Base-by-base conservation (phyloP, 352 stramenopile genomes). In the Thraustochytrium striatum region DNA sequence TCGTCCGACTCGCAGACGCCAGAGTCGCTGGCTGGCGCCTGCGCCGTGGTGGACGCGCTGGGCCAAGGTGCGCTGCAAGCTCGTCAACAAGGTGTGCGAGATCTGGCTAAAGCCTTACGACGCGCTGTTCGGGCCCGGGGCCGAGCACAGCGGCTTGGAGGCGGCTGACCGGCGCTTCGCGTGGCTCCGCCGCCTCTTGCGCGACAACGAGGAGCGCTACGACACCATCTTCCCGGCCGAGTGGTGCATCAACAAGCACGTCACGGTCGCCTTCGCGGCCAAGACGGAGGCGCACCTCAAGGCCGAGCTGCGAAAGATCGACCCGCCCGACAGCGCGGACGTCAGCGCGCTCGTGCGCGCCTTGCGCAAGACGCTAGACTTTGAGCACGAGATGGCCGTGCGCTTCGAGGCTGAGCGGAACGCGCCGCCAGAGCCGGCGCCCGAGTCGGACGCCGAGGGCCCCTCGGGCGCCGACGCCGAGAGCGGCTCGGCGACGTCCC, bases 261-360 rank as follows among this genome's bases (percentile, higher is more conserved):
- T 99, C 61, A 96, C 93, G 57, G 88, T 96, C 58, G 85, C 86
- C 47, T 98, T 99, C 83, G 92, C 96, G 61, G 89, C 95, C 44
- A 78, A 85, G 38, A 97, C 92, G 19, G 86, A 91, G 8, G 69
- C 62, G 32, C 79, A 87, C 57, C 62, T 90, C 57, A 72, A 83
- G 2, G 78, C 83, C 3, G 79, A 86, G 11, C 68, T 89, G 32
- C 86, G 87, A 2, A 84, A 81, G 7, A 84, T 89, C 38, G 87
- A 90, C 9, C 86, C 88, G 0, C 89, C 85, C 9, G 88, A 93
- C 39, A 85, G 79, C n/a, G 86, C 87, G 25, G 88, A 92, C 83
- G 90, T 94, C 1, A 89, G 89, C 35, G 84, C 89, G 41, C 82
- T 96, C n/a, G 78, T 95, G 25, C 93, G 93, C 79, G 90, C 89